These are phyloP conservation scores for Periconia digitata DNA, from an alignment of 2,329 filamentous ascomycete genomes.

Conservation along the genomic window DNA sequence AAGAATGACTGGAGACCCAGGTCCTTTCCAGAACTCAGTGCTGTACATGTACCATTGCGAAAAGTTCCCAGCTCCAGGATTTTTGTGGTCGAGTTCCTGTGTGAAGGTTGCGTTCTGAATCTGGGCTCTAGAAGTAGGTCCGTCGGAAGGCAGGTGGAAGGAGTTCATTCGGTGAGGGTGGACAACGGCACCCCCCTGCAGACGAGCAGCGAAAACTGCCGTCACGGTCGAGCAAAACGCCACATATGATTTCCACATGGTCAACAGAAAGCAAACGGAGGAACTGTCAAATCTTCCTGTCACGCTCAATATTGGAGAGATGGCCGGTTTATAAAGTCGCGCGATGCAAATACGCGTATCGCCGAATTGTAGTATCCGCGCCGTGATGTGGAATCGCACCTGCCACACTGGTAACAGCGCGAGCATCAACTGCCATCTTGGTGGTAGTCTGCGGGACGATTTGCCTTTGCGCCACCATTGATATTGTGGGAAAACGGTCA, in stretches of 20 bases:
- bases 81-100: not conserved
- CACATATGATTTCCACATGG: not conserved
- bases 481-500: not conserved
- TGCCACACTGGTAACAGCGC: not conserved
- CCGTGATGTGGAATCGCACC: not conserved
- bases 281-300: no score
- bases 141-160: not conserved
- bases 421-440: not conserved
- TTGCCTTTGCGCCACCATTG: not conserved
- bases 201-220: not conserved
- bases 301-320: no score
- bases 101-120: constrained; percentile 1
- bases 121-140: not conserved
- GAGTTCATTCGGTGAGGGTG: not conserved
- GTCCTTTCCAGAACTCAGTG: constrained; percentile 3
- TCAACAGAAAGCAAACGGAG: no score
- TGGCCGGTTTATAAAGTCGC: not conserved
- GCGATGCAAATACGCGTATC: not conserved
- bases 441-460: not conserved
- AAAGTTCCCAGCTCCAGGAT: not conserved
- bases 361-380: not conserved
- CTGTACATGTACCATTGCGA: constrained; percentile 1
- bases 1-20: not conserved
- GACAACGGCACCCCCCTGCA: not conserved
- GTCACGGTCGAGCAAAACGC: not conserved